Evolutionary conservation across 169 alveolate species (phyloP), one percentile per base, ranked within the genome.

Genomic region (Besnoitia besnoiti): DNA sequence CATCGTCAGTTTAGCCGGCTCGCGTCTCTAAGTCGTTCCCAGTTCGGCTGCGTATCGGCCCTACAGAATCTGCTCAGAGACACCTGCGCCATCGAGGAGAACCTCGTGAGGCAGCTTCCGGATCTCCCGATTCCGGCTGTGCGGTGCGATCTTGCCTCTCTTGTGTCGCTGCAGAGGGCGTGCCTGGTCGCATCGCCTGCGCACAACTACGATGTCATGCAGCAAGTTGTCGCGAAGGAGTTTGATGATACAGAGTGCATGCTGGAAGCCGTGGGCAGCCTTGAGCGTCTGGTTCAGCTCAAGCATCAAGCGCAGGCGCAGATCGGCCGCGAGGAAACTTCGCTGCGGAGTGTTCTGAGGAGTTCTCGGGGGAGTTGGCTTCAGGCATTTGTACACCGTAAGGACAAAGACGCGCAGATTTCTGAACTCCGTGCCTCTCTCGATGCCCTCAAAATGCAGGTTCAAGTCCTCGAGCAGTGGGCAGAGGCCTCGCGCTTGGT

Each of bases 211-310:
- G 82, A 73, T 30, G 82, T 73, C 82, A 73, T 73, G 82, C 82
- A 73, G 82, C 82, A 73, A n/a, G 82, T 73, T n/a, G 82, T 73
- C 27, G 82, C 47, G n/a, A 73, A 73, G 24, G 93, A 84, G 75
- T 76, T 94, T 82, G 93, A 92, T 42, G 96, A 94, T 73, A 90
- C 94, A 5, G 96, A 94, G 76, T 92, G 94, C 73, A 94, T 94
- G 95, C 85, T 94, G 39, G 94, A 92, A 27, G 95, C 95, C 33
- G 93, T 94, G 19, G 91, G 80, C 76, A 75, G 93, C 27, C 85
- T 94, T 24, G 96, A 94, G 89, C 90, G 92, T 75, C 77, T 94
- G 91, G 82, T 49, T 47, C 93, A 90, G 84, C 79, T 75, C 67
- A 82, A 89, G 80, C 93, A 89, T 80, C 93, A 89, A 59, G 88